phyloP scores from a whole-genome alignment of 768 basidiomycete species.

The Hysterangium stoloniferum region DNA sequence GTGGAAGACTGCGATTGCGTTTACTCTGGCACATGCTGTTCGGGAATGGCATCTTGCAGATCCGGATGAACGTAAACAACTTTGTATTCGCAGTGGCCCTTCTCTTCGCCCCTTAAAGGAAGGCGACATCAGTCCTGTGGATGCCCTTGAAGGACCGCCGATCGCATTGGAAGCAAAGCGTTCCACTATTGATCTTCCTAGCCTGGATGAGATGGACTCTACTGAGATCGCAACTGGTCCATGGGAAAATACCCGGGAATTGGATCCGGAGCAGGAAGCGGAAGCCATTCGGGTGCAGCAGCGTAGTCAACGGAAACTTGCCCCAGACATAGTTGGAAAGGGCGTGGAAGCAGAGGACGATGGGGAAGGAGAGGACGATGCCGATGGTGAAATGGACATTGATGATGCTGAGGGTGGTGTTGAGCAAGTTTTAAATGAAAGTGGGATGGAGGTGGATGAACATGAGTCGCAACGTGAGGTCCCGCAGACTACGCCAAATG shows the following conservation, averaged over 20 bases:
- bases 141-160: slow-evolving; percentile 16
- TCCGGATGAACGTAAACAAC: slow-evolving; percentile 52
- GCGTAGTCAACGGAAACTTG: slow-evolving; percentile 6
- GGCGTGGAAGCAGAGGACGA: slow-evolving; percentile 37
- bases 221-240: background rate
- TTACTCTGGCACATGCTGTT: slow-evolving; percentile 72
- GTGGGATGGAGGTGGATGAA: slow-evolving; percentile 23
- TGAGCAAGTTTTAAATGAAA: slow-evolving; percentile 11
- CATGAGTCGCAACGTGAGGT: slow-evolving; percentile 12
- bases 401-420: slow-evolving; percentile 20
- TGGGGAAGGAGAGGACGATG: slow-evolving; percentile 29
- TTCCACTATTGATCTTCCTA: background rate
- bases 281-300: slow-evolving; percentile 2
- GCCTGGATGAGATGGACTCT: background rate
- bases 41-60: slow-evolving; percentile 78
- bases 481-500: background rate
- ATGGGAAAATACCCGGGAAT: slow-evolving; percentile 1
- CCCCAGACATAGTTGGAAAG: slow-evolving; percentile 17
- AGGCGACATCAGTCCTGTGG: slow-evolving; percentile 12
- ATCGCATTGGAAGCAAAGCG: background rate
- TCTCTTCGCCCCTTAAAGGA: background rate
- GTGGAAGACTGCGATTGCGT: slow-evolving; percentile 86
- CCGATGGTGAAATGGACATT: slow-evolving; percentile 24
- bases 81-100: slow-evolving; percentile 31
- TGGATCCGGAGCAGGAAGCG: slow-evolving; percentile 6